Evolutionary conservation across 2,329 filamentous ascomycete genomes (phyloP), one percentile per base, ranked within the genome.

Genomic region (Lojkania enalia): DNA sequence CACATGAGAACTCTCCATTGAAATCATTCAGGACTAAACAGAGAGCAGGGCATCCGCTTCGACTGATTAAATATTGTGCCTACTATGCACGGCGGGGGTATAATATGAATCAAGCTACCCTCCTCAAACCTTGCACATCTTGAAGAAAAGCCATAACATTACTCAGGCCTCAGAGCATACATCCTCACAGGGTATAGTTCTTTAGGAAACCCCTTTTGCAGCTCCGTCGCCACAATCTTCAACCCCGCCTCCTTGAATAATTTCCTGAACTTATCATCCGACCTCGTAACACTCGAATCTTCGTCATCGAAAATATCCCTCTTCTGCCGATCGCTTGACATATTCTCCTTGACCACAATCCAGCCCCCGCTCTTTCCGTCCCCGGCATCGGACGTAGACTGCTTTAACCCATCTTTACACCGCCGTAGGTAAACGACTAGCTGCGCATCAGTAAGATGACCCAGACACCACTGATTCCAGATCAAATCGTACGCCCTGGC

Each of bases 391-490:
- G 16, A 13, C 21, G 9, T 18, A 4, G 20, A 14, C 16, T 58
- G 56, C 13, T 54, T 65, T 16, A 86, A 58, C 0, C 74, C 74
- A 0, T 67, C 56, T 36, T 77, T 78, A 64, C 88, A 88, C 19
- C 81, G 76, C 44, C 72, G 57, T 13, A 96, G 70, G 60, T 85
- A 95, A 2, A 72, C 73, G 1, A 87, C 74, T 3, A 96, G 65
- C 65, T 95, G 83, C 5, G 70, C 71, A 63, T 96, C 90, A 0
- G 81, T 90, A 42, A 96, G 73, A 67, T 96, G 86, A 18, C 88
- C 87, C 5, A 92, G 70, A 68, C 90, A 96, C 90, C 91, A 96
- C 69, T 96, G 91, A 40, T 82, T 86, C 88, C 89, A 96, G 49
- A 96, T 83, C 35, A 96, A 68, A 64, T 91, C 86, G 69, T 96